Conservation (phyloP, 2,329 filamentous ascomycete species). For the Talaromyces islandicus region DNA sequence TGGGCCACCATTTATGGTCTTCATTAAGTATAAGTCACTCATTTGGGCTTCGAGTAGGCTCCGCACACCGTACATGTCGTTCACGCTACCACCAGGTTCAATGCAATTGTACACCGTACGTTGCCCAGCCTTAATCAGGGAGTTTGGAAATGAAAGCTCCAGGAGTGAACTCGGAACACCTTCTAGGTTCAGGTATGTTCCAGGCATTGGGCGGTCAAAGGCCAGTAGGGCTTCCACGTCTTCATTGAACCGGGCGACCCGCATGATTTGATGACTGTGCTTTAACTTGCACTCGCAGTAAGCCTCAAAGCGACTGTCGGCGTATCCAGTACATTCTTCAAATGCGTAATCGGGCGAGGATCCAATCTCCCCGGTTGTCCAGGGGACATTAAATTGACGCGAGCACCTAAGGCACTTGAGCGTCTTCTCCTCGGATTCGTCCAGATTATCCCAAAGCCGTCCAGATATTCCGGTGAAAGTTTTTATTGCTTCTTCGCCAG, state of each 20-base stretch:
- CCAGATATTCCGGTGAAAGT: background rate
- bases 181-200: conserved; percentile 54
- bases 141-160: background rate
- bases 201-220: conserved; percentile 54
- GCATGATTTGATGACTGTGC: conserved; percentile 54
- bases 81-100: background rate
- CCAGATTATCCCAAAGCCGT: conserved; percentile 4
- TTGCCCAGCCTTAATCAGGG: background rate
- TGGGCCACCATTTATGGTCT: background rate
- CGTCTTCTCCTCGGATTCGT: background rate
- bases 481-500: background rate
- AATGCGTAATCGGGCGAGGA: conserved; percentile 1
- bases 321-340: conserved; percentile 20
- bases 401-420: conserved; percentile 1
- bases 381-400: background rate
- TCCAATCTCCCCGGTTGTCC: conserved; percentile 2
- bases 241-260: conserved; percentile 54
- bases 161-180: conserved; percentile 35
- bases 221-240: conserved; percentile 48
- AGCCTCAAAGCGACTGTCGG: conserved; percentile 40
- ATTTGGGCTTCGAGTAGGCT: background rate
- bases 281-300: conserved; percentile 48
- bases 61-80: background rate
- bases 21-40: background rate
- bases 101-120: background rate